phyloP scores from a whole-genome alignment of 257 asterid species.

The Knoxia roxburghii region DNA sequence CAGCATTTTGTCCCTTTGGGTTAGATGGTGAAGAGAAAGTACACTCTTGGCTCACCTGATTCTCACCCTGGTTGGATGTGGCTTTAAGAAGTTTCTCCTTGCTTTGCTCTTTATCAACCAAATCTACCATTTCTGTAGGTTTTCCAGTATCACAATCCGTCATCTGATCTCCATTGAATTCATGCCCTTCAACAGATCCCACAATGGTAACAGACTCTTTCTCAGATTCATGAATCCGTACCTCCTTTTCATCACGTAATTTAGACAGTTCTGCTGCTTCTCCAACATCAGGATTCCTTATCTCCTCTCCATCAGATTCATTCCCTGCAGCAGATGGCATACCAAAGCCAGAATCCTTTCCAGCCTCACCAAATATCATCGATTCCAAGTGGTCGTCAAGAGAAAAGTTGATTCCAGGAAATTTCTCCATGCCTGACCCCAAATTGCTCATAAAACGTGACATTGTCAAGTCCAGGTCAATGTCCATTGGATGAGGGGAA shows the following conservation, averaged over 20 bases:
- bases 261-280: background rate
- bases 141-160: slow-evolving; percentile 15
- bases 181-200: slow-evolving; percentile 23
- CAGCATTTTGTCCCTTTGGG: slow-evolving; percentile 19
- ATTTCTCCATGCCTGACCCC: slow-evolving; percentile 31
- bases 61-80: slow-evolving; percentile 26
- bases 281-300: slow-evolving; percentile 14
- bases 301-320: slow-evolving; percentile 21
- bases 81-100: slow-evolving; percentile 29
- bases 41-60: slow-evolving; percentile 35
- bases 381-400: slow-evolving; percentile 56
- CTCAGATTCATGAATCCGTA: slow-evolving; percentile 25
- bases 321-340: slow-evolving; percentile 26
- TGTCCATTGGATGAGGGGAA: slow-evolving; percentile 34
- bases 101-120: slow-evolving; percentile 1
- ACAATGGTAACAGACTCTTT: slow-evolving; percentile 27
- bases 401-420: slow-evolving; percentile 33
- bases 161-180: slow-evolving; percentile 20
- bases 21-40: slow-evolving; percentile 25
- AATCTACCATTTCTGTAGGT: background rate
- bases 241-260: background rate
- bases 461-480: slow-evolving; percentile 22
- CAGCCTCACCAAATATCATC: slow-evolving; percentile 40
- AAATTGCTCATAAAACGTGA: slow-evolving; percentile 21
- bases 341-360: slow-evolving; percentile 28